Percentiles rank a stretch among this genome's conserved stretches.
Conservation (phyloP, 345 rosid species). For the Ceriops tagal region DNA sequence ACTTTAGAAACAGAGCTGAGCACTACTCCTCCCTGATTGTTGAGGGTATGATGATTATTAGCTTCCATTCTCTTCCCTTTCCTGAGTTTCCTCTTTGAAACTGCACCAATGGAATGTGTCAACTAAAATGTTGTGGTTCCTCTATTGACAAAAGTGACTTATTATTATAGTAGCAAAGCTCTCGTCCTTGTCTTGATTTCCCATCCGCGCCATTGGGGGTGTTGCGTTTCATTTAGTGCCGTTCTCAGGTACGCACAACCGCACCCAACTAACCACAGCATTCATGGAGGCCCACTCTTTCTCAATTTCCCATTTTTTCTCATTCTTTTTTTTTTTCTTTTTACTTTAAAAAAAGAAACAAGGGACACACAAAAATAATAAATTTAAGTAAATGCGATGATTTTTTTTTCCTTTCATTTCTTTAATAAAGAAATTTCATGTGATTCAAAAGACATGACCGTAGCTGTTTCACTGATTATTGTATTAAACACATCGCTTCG, state of each 20-base stretch:
- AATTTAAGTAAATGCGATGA: too few species aligned
- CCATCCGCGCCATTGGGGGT: too few species aligned
- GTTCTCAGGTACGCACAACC: not conserved
- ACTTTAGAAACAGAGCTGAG: not conserved
- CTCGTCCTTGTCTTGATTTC: too few species aligned
- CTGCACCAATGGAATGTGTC: not conserved
- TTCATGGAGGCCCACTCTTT: not conserved
- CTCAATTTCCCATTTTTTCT: not conserved
- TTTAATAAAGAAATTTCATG: too few species aligned
- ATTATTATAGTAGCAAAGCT: not conserved
- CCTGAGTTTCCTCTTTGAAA: constrained; percentile 2
- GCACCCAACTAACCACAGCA: constrained; percentile 16
- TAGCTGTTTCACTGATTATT: too few species aligned
- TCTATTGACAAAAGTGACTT: too few species aligned
- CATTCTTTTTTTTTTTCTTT: not conserved
- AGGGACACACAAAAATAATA: too few species aligned
- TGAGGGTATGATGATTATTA: not conserved
- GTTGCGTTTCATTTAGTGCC: not conserved
- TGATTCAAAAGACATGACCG: not conserved
- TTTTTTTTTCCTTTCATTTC: too few species aligned
- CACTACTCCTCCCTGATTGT: not conserved
- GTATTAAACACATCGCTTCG: too few species aligned
- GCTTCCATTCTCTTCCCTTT: not conserved
- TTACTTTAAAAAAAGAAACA: not conserved
- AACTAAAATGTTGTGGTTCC: not conserved